Percentiles rank a stretch among this genome's conserved stretches.
These are phyloP conservation scores for Waltergamsia citrina DNA, from an alignment of 2,329 filamentous ascomycete genomes.

Conservation along the genomic window DNA sequence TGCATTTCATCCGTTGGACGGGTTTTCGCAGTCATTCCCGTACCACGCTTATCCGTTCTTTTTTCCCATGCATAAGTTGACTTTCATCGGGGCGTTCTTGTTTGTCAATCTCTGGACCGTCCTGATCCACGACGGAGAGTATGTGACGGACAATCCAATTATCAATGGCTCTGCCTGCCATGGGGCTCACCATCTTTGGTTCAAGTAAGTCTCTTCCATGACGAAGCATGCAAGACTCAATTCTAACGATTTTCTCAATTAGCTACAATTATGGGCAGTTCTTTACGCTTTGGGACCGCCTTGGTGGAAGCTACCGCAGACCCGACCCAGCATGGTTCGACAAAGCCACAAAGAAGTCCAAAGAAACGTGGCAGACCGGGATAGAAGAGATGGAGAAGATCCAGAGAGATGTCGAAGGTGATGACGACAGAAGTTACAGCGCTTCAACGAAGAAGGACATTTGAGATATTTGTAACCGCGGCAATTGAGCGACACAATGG, in stretches of 20 bases:
- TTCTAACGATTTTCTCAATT: not conserved
- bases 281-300: constrained; percentile 65
- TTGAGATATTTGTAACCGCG: too few species aligned
- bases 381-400: constrained; percentile 56
- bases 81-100: constrained; percentile 32
- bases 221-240: not conserved
- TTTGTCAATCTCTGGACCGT: constrained; percentile 38
- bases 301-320: constrained; percentile 63
- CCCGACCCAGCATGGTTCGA: constrained; percentile 65
- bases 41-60: constrained; percentile 35
- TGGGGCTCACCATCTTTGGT: constrained; percentile 39
- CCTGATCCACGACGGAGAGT: constrained; percentile 38
- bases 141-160: constrained; percentile 34
- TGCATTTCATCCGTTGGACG: constrained; percentile 36
- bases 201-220: constrained; percentile 16
- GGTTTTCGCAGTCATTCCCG: constrained; percentile 33
- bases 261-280: constrained; percentile 63
- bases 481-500: not conserved
- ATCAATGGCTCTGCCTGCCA: constrained; percentile 39
- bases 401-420: constrained; percentile 33
- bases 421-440: constrained; percentile 11
- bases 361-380: constrained; percentile 53
- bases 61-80: constrained; percentile 33
- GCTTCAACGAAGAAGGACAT: constrained; percentile 9
- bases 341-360: constrained; percentile 60